Conservation (phyloP, 805 yeast genomes). For the Teunomyces pallodes region DNA sequence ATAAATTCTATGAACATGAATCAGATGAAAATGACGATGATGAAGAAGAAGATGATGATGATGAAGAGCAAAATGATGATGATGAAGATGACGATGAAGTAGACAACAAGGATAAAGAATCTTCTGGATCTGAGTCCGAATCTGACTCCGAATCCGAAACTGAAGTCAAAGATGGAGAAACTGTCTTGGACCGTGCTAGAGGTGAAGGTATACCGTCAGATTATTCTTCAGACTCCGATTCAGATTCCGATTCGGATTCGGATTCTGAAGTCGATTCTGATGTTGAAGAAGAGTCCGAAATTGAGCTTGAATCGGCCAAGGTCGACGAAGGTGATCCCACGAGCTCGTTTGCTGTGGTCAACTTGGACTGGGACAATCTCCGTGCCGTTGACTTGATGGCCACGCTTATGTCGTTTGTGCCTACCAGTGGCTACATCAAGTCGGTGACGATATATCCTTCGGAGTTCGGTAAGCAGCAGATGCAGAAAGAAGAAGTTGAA, state of each 20-base stretch:
- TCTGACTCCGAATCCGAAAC: slow-evolving; percentile 5
- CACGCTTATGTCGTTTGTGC: slow-evolving; percentile 81
- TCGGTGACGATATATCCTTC: slow-evolving; percentile 80
- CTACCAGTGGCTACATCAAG: slow-evolving; percentile 64
- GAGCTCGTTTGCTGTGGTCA: slow-evolving; percentile 81
- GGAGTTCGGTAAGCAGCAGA: slow-evolving; percentile 88
- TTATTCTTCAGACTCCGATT: slow-evolving; percentile 32
- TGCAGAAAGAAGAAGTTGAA: slow-evolving; percentile 84
- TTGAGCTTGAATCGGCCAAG: slow-evolving; percentile 52
- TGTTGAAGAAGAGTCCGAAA: slow-evolving; percentile 51
- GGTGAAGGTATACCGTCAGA: slow-evolving; percentile 48
- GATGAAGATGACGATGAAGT: slow-evolving; percentile 20
- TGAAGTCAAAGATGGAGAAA: slow-evolving; percentile 16
- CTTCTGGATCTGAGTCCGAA: too few species aligned
- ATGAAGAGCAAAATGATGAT: slow-evolving; percentile 22
- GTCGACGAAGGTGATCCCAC: slow-evolving; percentile 91
- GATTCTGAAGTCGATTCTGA: slow-evolving; percentile 44
- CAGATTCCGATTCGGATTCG: slow-evolving; percentile 45
- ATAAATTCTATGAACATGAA: slow-evolving; percentile 59
- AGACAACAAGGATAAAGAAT: slow-evolving; percentile 15
- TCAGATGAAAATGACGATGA: slow-evolving; percentile 21
- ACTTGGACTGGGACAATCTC: slow-evolving; percentile 97
- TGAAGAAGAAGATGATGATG: slow-evolving; percentile 34
- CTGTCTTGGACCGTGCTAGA: slow-evolving; percentile 59
- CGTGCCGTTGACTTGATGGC: slow-evolving; percentile 85